Evolutionary conservation across 208 protist genomes (phyloP), one percentile per base, ranked within the genome.

Genomic region (Novymonas esmeraldas): DNA sequence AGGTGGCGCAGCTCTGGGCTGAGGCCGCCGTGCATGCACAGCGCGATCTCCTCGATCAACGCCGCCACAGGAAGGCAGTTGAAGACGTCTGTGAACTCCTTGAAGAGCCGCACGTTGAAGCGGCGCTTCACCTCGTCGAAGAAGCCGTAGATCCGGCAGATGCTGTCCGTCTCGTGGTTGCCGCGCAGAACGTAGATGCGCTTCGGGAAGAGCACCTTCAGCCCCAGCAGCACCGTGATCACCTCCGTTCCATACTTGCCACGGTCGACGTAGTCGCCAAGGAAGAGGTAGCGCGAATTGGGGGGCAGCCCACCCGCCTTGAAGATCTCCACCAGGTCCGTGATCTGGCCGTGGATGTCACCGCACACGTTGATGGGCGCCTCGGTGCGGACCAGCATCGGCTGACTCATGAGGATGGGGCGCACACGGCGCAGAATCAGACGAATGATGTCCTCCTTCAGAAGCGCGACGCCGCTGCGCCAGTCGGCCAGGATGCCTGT

Each of bases 61-160:
- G 98, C 99, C 89, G 98, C 99, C 10, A 93, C 57, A 2, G 87
- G 87, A 28, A 93, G 73, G 55, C 71, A 83, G 97, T 84, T 75
- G 50, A 92, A 91, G 14, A 79, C 74, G 41, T 90, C 79, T 42
- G 78, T 90, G 46, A 80, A 84, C 61, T 81, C 66, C 18, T 83
- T 75, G 63, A 81, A 93, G 10, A 93, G 66, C 3, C 69, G 58
- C 41, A 88, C 50, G 46, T 65, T 82, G 41, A 83, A 98, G 48
- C 97, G 97, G 5, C 84, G 64, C 20, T 89, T 66, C 70, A 93
- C 98, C 81, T 99, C 99, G 52, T 99, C 96, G 58, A 99, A 99
- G 81, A 99, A 99, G 56, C 99, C 99, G 81, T 99, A 99, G 51
- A 99, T 98, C 55, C 98, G 78, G 78, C 99, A 99, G 70, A 99